A percentile compares a stretch with the other conserved stretches of the same genome.
Evolutionary conservation across 305 asterid species (phyloP).

Genomic region (Ilex paraguariensis): DNA sequence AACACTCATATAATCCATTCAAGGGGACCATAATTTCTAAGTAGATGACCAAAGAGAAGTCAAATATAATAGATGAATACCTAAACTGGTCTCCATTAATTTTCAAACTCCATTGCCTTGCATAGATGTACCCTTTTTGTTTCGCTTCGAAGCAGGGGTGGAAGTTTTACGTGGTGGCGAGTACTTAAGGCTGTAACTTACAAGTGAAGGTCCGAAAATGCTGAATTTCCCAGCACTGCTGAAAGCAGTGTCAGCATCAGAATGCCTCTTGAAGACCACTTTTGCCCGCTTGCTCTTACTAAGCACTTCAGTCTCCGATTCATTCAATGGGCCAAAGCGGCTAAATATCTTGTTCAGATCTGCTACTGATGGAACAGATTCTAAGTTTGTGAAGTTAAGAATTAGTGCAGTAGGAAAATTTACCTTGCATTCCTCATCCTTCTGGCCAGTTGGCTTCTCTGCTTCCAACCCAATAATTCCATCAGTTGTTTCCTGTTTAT

Average conservation of each 20-base stretch:
- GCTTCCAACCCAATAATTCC: slow-evolving; percentile 13
- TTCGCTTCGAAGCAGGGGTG: too few species aligned
- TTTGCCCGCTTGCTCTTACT: slow-evolving; percentile 52
- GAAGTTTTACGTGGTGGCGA: slow-evolving; percentile 21
- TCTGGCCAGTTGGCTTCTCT: slow-evolving; percentile 9
- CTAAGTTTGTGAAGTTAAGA: slow-evolving; percentile 45
- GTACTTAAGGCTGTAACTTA: slow-evolving; percentile 56
- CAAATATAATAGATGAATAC: too few species aligned
- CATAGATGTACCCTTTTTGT: too few species aligned
- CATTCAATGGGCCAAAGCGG: slow-evolving; percentile 52
- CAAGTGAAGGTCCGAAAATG: slow-evolving; percentile 65
- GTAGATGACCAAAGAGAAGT: too few species aligned
- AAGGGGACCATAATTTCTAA: too few species aligned
- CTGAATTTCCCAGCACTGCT: slow-evolving; percentile 64
- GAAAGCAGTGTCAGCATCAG: slow-evolving; percentile 71
- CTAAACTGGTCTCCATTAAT: too few species aligned
- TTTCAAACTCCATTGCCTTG: too few species aligned
- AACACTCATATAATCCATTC: too few species aligned
- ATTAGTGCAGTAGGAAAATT: slow-evolving; percentile 48
- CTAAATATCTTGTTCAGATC: slow-evolving; percentile 54
- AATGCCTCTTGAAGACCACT: slow-evolving; percentile 50
- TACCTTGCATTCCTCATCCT: slow-evolving; percentile 27
- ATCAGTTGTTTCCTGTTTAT: slow-evolving; percentile 17
- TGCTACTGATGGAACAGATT: slow-evolving; percentile 46
- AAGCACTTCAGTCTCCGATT: slow-evolving; percentile 44